Percentiles rank a stretch among this genome's conserved stretches.
phyloP scores from a whole-genome alignment of 352 stramenopile species.

The Pythium graminicola region DNA sequence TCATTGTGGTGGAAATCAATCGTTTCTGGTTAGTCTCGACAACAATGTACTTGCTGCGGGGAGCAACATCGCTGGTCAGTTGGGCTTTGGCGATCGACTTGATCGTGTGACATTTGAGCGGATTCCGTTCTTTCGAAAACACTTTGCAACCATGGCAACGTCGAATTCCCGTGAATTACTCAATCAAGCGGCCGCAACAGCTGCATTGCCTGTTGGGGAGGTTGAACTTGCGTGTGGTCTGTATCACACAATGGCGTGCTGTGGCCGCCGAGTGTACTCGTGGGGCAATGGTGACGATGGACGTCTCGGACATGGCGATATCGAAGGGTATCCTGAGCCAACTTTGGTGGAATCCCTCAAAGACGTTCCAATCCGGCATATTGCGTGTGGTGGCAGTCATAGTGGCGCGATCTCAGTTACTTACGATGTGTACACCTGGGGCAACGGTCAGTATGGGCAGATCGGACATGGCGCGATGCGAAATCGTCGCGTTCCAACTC shows the following conservation, averaged over 20 bases:
- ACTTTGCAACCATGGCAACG: background rate
- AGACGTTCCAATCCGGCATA: slow-evolving; percentile 28
- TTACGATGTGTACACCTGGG: slow-evolving; percentile 56
- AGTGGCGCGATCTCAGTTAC: slow-evolving; percentile 38
- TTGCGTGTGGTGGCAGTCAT: slow-evolving; percentile 54
- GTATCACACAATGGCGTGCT: slow-evolving; percentile 57
- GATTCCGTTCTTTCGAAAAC: slow-evolving; percentile 45
- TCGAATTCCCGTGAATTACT: slow-evolving; percentile 11
- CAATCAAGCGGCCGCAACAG: background rate
- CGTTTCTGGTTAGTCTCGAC: slow-evolving; percentile 47
- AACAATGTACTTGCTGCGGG: slow-evolving; percentile 49
- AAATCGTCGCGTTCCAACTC: slow-evolving; percentile 33
- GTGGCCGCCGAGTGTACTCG: slow-evolving; percentile 35
- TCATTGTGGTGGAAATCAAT: slow-evolving; percentile 49
- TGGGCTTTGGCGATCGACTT: slow-evolving; percentile 44
- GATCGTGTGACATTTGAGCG: slow-evolving; percentile 43
- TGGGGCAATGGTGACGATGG: slow-evolving; percentile 68
- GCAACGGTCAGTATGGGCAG: slow-evolving; percentile 49
- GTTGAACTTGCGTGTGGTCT: slow-evolving; percentile 41
- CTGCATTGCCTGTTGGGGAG: slow-evolving; percentile 20
- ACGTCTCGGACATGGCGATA: slow-evolving; percentile 41
- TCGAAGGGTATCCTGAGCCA: slow-evolving; percentile 40
- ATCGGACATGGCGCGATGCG: slow-evolving; percentile 36
- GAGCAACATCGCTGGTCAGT: slow-evolving; percentile 60
- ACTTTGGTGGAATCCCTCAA: slow-evolving; percentile 29